Evolutionary conservation across 306 rosid species (phyloP), one percentile per base, ranked within the genome.

Genomic region (Trifolium repens): DNA sequence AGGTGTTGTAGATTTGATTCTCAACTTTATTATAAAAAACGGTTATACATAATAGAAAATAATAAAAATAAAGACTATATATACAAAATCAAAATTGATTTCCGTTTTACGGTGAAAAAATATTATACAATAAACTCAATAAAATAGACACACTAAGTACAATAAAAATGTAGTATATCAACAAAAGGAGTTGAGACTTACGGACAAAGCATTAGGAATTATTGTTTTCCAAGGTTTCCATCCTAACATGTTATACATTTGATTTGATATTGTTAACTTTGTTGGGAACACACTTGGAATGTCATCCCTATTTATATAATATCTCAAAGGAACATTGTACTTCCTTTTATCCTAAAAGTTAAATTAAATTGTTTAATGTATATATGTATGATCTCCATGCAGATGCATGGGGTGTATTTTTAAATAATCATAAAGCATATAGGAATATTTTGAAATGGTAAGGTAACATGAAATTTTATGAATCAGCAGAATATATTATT

Each of bases 161-260:
- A 22, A 22, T 0, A 55, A 52, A 15, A 49, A 39, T 39, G 9
- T 39, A 9, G 8, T 40, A 42, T 5, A 50, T 50, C 5, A n/a
- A 50, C 6, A 10, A 4, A 60, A 26, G 4, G 26, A 16, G 16
- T 9, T 37, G 30, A 27, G 9, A 85, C 91, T 79, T 84, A 91
- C 97, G 0, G 97, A 87, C 83, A 85, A 67, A 66, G 87, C 89
- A 73, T 85, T 84, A 30, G 84, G 80, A 34, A 79, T 53, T 26
- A 35, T 78, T 61, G 75, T 69, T 76, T 44, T 84, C 62, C 84
- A 64, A 69, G 22, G 73, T 39, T 73, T 62, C 86, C 83, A 83
- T 30, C 93, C 86, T n/a, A 88, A 88, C 93, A 92, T 88, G 77
- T 11, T 19, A 6, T 63, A 26, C 13, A 13, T 63, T 10, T 61